Evolutionary conservation across 1,284 basidiomycete species (phyloP).

Genomic region (Boletus sp.): DNA sequence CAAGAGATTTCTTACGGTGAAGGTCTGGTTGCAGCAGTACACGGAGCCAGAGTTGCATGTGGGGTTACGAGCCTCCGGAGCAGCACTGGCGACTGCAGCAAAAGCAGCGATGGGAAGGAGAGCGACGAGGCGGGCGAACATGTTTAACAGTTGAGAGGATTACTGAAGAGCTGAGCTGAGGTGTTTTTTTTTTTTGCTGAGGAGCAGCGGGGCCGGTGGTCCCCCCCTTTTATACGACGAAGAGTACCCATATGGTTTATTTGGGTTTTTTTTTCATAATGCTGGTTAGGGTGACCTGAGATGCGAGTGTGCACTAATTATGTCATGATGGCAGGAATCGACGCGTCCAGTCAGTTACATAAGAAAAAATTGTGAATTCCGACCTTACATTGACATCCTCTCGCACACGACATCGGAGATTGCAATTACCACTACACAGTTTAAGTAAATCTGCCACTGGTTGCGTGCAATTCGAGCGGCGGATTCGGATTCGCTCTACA

Average conservation of each 20-base stretch:
- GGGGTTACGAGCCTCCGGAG: background rate
- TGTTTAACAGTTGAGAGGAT: background rate
- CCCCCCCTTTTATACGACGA: slow-evolving; percentile 4
- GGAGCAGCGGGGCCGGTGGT: background rate
- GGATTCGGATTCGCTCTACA: background rate
- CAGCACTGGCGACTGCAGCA: background rate
- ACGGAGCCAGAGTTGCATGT: background rate
- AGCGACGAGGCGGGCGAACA: background rate
- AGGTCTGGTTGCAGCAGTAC: background rate
- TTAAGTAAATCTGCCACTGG: no score
- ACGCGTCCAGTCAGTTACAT: background rate
- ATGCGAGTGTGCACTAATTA: background rate
- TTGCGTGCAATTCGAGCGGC: no score
- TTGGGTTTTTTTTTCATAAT: background rate
- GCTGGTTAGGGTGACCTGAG: no score
- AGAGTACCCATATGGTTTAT: background rate
- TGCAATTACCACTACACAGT: no score
- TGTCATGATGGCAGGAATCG: background rate
- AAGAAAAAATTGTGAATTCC: background rate
- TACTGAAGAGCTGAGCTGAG: background rate
- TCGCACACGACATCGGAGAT: background rate
- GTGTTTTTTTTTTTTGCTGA: background rate
- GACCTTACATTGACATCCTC: background rate
- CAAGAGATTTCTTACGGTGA: background rate
- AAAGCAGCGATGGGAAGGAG: slow-evolving; percentile 7